These are phyloP conservation scores for Phylloporus sp. DNA, from an alignment of 768 basidiomycete species.

Conservation along the genomic window DNA sequence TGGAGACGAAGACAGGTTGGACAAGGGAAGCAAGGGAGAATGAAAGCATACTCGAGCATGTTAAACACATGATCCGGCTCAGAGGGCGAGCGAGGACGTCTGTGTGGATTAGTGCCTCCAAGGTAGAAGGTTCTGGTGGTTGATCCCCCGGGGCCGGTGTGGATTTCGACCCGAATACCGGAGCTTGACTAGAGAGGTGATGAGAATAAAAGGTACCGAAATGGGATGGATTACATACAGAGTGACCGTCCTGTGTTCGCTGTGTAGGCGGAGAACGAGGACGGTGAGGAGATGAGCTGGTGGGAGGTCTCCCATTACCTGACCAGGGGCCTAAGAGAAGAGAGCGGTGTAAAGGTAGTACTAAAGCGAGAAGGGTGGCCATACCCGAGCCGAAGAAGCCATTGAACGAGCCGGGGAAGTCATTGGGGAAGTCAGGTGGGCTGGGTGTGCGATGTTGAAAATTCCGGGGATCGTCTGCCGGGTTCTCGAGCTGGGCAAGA, in stretches of 20 bases:
- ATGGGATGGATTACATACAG: conserved; percentile 8
- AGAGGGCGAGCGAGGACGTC: conserved; percentile 17
- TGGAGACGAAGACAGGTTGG: conserved; percentile 11
- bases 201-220: not conserved
- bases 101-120: conserved; percentile 31
- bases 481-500: conserved; percentile 62
- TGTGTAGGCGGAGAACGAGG: conserved; percentile 15
- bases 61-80: conserved; percentile 29
- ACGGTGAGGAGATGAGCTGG: conserved; percentile 3
- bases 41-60: conserved; percentile 49
- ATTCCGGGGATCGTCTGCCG: conserved; percentile 69
- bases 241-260: conserved; percentile 10
- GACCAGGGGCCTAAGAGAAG: conserved; percentile 7
- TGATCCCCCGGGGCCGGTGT: conserved; percentile 26
- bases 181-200: conserved; percentile 9
- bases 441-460: conserved; percentile 44
- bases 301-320: not conserved
- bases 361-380: conserved; percentile 2
- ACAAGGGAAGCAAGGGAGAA: not conserved
- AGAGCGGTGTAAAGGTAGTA: not conserved
- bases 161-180: conserved; percentile 37
- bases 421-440: conserved; percentile 23
- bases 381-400: conserved; percentile 44
- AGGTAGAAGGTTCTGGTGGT: conserved; percentile 35
- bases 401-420: conserved; percentile 41